Evolutionary conservation across 2,329 filamentous ascomycete genomes (phyloP).

Genomic region (Fusarium setosum): DNA sequence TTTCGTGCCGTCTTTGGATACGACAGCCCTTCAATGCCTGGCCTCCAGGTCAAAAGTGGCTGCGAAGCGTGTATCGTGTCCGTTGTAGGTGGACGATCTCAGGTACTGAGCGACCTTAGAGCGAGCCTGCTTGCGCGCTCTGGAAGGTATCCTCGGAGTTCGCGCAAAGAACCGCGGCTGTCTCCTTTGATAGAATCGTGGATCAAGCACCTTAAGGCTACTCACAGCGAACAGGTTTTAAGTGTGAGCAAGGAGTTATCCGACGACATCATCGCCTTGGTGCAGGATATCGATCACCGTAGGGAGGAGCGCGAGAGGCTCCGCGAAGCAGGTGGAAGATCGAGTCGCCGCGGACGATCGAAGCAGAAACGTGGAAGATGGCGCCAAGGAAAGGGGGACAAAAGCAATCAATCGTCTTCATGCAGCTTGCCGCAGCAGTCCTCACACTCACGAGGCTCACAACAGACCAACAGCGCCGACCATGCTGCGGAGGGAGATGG

Average conservation of each 20-base stretch:
- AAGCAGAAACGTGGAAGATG: neutral
- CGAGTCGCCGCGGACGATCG: neutral
- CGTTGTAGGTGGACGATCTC: constrained; percentile 56
- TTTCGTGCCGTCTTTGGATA: constrained; percentile 52
- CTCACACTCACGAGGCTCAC: neutral
- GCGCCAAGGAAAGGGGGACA: neutral
- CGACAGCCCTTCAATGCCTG: constrained; percentile 33
- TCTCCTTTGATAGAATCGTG: constrained; percentile 56
- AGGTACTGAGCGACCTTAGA: constrained; percentile 58
- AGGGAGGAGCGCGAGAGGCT: neutral
- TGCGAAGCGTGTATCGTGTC: constrained; percentile 67
- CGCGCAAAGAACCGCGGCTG: constrained; percentile 47
- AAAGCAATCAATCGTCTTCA: neutral
- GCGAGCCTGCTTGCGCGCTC: constrained; percentile 55
- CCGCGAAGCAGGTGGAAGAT: neutral
- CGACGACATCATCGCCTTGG: constrained; percentile 11
- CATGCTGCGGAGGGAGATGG: neutral
- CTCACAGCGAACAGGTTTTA: constrained; percentile 13
- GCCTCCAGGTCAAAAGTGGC: constrained; percentile 44
- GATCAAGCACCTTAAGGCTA: constrained; percentile 49
- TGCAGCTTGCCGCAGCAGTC: neutral
- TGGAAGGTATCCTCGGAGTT: constrained; percentile 26
- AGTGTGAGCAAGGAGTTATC: constrained; percentile 24
- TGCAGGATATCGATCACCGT: neutral
- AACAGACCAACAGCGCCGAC: neutral